phyloP scores from a whole-genome alignment of 805 yeast species.

The Wickerhamomyces canadensis region DNA sequence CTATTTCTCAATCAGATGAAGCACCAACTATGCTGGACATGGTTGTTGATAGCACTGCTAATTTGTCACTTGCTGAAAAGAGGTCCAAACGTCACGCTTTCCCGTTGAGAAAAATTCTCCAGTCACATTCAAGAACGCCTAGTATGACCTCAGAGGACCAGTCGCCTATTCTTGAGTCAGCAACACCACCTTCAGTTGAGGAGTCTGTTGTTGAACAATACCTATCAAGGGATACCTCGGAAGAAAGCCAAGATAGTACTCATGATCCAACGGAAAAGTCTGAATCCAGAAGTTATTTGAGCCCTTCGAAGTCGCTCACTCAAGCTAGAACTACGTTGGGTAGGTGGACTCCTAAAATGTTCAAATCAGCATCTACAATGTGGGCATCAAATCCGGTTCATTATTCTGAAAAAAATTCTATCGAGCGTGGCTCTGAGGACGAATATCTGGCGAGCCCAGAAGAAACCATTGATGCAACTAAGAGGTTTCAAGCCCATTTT shows the following conservation, averaged over 20 bases:
- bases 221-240: slow-evolving; percentile 8
- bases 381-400: slow-evolving; percentile 63
- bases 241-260: slow-evolving; percentile 4
- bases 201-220: slow-evolving; percentile 17
- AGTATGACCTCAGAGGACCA: not conserved
- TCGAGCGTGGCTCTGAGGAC: slow-evolving; percentile 41
- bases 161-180: no score
- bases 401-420: slow-evolving; percentile 37
- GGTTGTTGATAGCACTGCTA: slow-evolving; percentile 10
- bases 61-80: not conserved
- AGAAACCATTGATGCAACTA: slow-evolving; percentile 42
- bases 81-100: slow-evolving; percentile 1
- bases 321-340: slow-evolving; percentile 8
- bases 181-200: not conserved
- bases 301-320: slow-evolving; percentile 1
- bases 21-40: slow-evolving; percentile 1
- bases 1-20: slow-evolving; percentile 27
- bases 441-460: slow-evolving; percentile 39
- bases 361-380: slow-evolving; percentile 30
- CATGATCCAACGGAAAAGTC: no score
- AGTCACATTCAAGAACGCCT: not conserved
- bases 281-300: no score
- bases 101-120: slow-evolving; percentile 5
- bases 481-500: slow-evolving; percentile 61
- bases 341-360: slow-evolving; percentile 18